Evolutionary conservation across 2,329 filamentous ascomycete genomes (phyloP).

Genomic region (Sporothrix dimorphospora): DNA sequence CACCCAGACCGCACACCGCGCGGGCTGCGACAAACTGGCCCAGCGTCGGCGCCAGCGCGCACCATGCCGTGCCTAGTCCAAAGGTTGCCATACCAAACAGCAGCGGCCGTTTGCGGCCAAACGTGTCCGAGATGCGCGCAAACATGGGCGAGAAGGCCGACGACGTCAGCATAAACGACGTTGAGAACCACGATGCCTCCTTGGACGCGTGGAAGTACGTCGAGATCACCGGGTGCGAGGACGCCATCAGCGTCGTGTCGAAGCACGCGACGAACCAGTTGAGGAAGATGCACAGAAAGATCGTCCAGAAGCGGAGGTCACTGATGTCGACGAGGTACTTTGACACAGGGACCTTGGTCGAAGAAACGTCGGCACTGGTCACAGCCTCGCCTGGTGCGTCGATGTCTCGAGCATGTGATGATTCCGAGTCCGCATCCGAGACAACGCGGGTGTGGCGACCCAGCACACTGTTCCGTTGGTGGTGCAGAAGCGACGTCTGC

Average conservation of each 20-base stretch:
- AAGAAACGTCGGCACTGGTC: background rate
- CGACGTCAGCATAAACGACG: background rate
- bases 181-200: background rate
- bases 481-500: background rate
- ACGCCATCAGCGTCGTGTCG: background rate
- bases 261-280: background rate
- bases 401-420: background rate
- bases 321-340: background rate
- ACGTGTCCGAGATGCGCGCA: background rate
- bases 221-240: background rate
- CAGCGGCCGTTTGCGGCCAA: background rate
- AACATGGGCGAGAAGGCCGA: background rate
- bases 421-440: background rate
- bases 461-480: background rate
- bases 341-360: background rate
- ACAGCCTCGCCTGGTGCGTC: background rate
- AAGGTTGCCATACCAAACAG: background rate
- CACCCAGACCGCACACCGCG: background rate
- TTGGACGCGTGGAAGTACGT: background rate
- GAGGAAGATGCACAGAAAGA: conserved; percentile 5
- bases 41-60: background rate
- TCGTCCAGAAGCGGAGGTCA: background rate
- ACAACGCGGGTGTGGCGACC: background rate
- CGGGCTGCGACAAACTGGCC: background rate
- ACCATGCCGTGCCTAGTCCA: background rate